Evolutionary conservation across 202 grass and related monocot genomes (phyloP).

Genomic region (Elaeis oleifera): DNA sequence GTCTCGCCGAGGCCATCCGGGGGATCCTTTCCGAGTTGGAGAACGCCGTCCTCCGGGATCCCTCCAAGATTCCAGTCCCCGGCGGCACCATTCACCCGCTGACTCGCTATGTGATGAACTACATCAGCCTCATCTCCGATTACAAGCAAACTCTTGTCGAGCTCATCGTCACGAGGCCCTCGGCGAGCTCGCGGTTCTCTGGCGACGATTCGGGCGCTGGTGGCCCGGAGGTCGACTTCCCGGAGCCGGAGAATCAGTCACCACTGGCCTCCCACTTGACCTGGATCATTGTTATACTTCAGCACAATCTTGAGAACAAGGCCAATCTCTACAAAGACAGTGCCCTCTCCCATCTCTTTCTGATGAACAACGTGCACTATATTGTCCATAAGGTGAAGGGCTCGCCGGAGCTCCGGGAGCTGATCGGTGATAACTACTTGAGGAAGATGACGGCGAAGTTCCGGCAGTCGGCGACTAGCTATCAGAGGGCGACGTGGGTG

Average conservation of each 20-base stretch:
- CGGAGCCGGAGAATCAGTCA: constrained; percentile 50
- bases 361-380: constrained; percentile 94
- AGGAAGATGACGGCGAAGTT: constrained; percentile 51
- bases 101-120: constrained; percentile 95
- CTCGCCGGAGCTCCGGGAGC: constrained; percentile 44
- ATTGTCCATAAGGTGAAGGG: constrained; percentile 80
- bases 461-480: constrained; percentile 43
- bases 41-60: constrained; percentile 68
- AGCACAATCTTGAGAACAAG: constrained; percentile 74
- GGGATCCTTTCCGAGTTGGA: constrained; percentile 85
- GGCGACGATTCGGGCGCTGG: constrained; percentile 26
- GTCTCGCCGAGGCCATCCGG: constrained; percentile 62
- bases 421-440: constrained; percentile 68
- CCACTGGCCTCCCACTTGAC: constrained; percentile 59
- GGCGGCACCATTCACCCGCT: constrained; percentile 82
- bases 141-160: constrained; percentile 64
- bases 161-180: constrained; percentile 62
- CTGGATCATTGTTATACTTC: constrained; percentile 70
- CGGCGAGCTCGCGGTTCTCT: constrained; percentile 21
- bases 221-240: constrained; percentile 48
- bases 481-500: constrained; percentile 70
- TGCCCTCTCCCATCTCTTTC: constrained; percentile 62
- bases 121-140: constrained; percentile 61
- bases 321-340: constrained; percentile 63
- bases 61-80: constrained; percentile 53